phyloP scores from a whole-genome alignment of 352 stramenopile genomes.

The Elongisporangium prolatum region DNA sequence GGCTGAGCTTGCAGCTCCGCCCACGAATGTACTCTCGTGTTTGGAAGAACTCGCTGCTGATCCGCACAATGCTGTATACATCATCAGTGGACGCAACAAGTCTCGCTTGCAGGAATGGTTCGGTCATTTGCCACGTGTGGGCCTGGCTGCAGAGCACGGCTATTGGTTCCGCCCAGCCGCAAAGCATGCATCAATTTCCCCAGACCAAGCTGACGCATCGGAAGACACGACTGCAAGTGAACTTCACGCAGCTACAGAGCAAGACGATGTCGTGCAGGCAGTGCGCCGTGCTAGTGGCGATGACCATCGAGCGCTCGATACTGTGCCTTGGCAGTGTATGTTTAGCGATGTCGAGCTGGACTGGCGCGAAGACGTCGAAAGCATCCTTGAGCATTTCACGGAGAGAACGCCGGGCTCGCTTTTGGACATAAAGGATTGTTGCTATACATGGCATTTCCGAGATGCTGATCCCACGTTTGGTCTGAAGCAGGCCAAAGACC shows the following conservation, averaged over 20 bases:
- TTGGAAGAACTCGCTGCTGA: conserved; percentile 64
- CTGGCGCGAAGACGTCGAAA: conserved; percentile 74
- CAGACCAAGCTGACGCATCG: conserved; percentile 1
- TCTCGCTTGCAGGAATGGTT: conserved; percentile 76
- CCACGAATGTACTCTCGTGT: conserved; percentile 48
- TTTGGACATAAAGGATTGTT: conserved; percentile 83
- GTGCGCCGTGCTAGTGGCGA: not conserved
- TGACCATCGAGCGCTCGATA: conserved; percentile 13
- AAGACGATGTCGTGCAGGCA: not conserved
- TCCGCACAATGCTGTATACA: conserved; percentile 79
- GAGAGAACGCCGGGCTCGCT: conserved; percentile 83
- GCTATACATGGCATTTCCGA: conserved; percentile 86
- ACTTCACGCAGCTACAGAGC: conserved; percentile 7
- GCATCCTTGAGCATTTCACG: conserved; percentile 85
- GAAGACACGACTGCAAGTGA: no score
- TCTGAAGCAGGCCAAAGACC: conserved; percentile 82
- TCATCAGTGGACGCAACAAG: conserved; percentile 84
- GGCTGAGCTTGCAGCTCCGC: conserved; percentile 60
- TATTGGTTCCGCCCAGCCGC: conserved; percentile 77
- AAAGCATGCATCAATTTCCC: conserved; percentile 31
- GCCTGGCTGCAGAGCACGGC: conserved; percentile 71
- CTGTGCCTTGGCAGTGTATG: conserved; percentile 76
- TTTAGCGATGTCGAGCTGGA: conserved; percentile 76
- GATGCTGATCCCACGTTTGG: conserved; percentile 83
- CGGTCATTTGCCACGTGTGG: conserved; percentile 66